A percentile compares a stretch with the other conserved stretches of the same genome.
Evolutionary conservation across 2,329 filamentous ascomycete genomes (phyloP).

Genomic region (Fusarium penzigii): DNA sequence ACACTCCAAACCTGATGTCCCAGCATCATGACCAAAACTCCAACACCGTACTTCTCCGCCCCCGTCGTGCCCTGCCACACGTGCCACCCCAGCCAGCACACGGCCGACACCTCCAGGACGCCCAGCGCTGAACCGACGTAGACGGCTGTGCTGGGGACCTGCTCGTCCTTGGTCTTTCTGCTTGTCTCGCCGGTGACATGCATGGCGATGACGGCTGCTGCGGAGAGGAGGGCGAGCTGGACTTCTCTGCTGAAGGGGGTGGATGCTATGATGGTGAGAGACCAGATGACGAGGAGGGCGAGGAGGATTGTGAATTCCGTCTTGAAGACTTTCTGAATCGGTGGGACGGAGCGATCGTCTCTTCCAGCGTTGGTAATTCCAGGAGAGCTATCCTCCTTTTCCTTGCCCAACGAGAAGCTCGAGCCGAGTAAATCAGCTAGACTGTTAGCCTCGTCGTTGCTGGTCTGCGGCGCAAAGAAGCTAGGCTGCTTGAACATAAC

Average conservation of each 20-base stretch:
- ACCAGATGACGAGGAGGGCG: constrained; percentile 28
- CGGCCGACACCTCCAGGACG: constrained; percentile 33
- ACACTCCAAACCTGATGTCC: constrained; percentile 31
- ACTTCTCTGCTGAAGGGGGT: constrained; percentile 30
- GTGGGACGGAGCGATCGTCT: background rate
- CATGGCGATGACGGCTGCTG: constrained; percentile 33
- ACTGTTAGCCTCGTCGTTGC: constrained; percentile 44
- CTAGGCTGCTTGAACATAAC: constrained; percentile 59
- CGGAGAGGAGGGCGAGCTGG: constrained; percentile 29
- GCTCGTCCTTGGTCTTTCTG: constrained; percentile 10
- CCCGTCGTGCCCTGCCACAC: constrained; percentile 29
- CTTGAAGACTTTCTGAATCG: constrained; percentile 5
- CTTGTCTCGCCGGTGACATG: constrained; percentile 31
- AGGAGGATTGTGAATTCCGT: constrained; percentile 26
- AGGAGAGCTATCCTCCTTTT: constrained; percentile 12
- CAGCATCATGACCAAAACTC: constrained; percentile 34
- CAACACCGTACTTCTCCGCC: constrained; percentile 29
- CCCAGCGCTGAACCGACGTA: constrained; percentile 31
- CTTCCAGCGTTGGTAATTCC: background rate
- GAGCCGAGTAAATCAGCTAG: constrained; percentile 47
- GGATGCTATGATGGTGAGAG: constrained; percentile 17
- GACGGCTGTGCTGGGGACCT: constrained; percentile 18
- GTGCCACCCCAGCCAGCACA: constrained; percentile 37
- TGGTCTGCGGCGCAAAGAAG: constrained; percentile 54
- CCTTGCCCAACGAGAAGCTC: constrained; percentile 44